These are phyloP conservation scores for Candida sonorensis DNA, from an alignment of 805 yeast genomes.

Conservation along the genomic window DNA sequence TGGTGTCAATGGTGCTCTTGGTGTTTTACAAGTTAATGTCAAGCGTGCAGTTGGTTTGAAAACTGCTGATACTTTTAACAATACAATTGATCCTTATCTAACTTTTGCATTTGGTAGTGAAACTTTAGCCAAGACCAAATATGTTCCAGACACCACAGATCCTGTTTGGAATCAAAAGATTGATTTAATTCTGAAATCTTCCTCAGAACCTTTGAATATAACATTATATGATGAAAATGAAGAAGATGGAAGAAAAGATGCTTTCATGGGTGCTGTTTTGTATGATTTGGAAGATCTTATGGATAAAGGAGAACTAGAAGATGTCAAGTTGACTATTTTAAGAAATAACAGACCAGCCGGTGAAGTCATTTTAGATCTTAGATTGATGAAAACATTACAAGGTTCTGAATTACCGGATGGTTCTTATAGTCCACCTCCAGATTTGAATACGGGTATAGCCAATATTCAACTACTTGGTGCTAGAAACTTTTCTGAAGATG, in stretches of 20 bases:
- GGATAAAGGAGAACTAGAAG: slow-evolving; percentile 42
- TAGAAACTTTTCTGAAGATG: slow-evolving; percentile 40
- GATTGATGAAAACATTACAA: slow-evolving; percentile 69
- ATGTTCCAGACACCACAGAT: slow-evolving; percentile 54
- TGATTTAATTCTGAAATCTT: slow-evolving; percentile 60
- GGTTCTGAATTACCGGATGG: slow-evolving; percentile 68
- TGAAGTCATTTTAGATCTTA: slow-evolving; percentile 58
- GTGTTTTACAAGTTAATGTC: slow-evolving; percentile 68
- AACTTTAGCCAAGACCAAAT: slow-evolving; percentile 61
- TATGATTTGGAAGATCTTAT: slow-evolving; percentile 64
- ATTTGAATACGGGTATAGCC: slow-evolving; percentile 87
- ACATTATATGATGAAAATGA: slow-evolving; percentile 66
- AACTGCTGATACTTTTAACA: slow-evolving; percentile 63
- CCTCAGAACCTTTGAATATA: slow-evolving; percentile 77
- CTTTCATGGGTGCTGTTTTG: slow-evolving; percentile 69
- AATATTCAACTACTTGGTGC: slow-evolving; percentile 60
- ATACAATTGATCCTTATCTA: slow-evolving; percentile 87
- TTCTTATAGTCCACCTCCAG: slow-evolving; percentile 79
- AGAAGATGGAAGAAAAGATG: slow-evolving; percentile 62
- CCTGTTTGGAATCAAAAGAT: slow-evolving; percentile 86
- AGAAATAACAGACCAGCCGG: slow-evolving; percentile 86
- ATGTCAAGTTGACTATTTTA: slow-evolving; percentile 50
- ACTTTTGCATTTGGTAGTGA: slow-evolving; percentile 55
- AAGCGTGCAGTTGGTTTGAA: slow-evolving; percentile 62
- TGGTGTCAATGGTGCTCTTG: slow-evolving; percentile 73